phyloP scores from a whole-genome alignment of 2,329 filamentous ascomycete species.

The Verticillium zaregamsianum region DNA sequence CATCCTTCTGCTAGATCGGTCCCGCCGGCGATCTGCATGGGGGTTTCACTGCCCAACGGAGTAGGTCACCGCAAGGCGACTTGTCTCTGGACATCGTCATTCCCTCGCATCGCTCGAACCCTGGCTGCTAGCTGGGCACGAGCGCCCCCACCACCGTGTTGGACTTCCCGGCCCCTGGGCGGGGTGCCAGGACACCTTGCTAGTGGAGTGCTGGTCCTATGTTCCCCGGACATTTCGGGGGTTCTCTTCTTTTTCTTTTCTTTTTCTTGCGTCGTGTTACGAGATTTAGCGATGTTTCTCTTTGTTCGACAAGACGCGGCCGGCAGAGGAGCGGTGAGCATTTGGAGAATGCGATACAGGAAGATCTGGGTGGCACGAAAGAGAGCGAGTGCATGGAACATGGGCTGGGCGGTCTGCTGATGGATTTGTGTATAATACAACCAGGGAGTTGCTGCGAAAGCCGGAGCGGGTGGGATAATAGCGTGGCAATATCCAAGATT shows the following conservation, averaged over 20 bases:
- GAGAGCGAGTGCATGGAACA: neutral
- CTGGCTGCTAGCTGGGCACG: neutral
- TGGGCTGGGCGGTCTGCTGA: neutral
- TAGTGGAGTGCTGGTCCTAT: neutral
- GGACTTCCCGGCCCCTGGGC: neutral
- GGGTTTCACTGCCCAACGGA: neutral
- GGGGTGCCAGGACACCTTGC: neutral
- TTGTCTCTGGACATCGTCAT: neutral
- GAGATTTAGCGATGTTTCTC: slow-evolving; percentile 11
- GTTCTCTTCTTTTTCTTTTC: neutral
- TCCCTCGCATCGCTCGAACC: neutral
- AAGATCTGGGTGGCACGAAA: neutral
- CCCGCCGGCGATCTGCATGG: too few relatives aligned
- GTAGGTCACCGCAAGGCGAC: neutral
- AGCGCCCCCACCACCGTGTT: neutral
- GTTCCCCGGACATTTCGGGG: neutral
- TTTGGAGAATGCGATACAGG: neutral
- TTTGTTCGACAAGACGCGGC: slow-evolving; percentile 1
- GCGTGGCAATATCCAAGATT: neutral
- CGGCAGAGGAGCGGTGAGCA: neutral
- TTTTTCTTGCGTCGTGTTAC: neutral
- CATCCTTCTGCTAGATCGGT: too few relatives aligned
- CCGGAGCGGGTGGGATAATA: neutral
- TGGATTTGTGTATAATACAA: neutral
- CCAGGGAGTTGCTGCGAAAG: neutral